Base-by-base conservation (phyloP, 345 rosid genomes). In the Syzygium oleosum region DNA sequence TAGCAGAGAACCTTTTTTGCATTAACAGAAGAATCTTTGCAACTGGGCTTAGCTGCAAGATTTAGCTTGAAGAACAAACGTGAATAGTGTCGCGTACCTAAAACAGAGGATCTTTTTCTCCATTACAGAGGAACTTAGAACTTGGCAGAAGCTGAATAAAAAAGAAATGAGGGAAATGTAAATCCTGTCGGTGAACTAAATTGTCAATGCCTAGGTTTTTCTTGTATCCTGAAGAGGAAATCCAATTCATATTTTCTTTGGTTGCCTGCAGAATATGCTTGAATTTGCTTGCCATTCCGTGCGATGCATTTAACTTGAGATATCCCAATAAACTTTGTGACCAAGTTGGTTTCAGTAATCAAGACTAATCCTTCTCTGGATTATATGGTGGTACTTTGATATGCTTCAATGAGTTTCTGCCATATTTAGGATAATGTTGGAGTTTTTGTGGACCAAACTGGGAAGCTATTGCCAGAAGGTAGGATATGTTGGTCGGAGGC, bases 401-500 rank as follows among this genome's bases (percentile, higher is more conserved):
- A 19, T 84, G 53, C 79, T 85, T 85, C 29, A 68, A 63, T 85
- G 52, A 46, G 83, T 52, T 52, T 84, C 84, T 65, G 77, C 38
- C 85, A 77, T 88, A n/a, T 52, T 59, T 87, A 89, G 99, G 99
- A 98, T 90, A 98, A 98, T 85, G 96, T 97, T 89, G 99, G 99
- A 79, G 97, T 98, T 51, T 93, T 97, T 90, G 99, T 98, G 91
- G 99, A 98, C 92, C 99, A 96, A 92, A 97, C 96, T 88, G 99
- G 99, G 51, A 98, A 97, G 94, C 95, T 96, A 85, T 95, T 95
- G 90, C 98, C 92, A 88, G 94, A 96, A 73, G 99, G 94, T 87
- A 94, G 93, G 92, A 91, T 94, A 23, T 96, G 97, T 87, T 98
- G 99, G 99, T 98, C 99, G 38, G 99, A 98, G 92, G 95, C 99